These are phyloP conservation scores for Penicillium sp. DNA, from an alignment of 2,329 filamentous ascomycete genomes.

Conservation along the genomic window DNA sequence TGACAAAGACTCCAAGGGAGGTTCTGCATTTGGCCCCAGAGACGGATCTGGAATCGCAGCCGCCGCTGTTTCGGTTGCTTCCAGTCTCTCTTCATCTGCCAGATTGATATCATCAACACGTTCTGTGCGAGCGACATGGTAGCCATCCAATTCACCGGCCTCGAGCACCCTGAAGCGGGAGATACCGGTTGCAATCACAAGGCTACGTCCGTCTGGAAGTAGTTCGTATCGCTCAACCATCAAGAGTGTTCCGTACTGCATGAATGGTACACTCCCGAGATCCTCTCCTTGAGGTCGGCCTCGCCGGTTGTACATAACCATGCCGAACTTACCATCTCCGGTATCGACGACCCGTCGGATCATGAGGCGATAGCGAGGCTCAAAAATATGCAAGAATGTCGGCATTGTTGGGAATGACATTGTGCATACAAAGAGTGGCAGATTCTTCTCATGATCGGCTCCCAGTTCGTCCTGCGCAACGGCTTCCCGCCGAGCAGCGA, in stretches of 20 bases:
- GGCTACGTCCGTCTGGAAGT: conserved; percentile 77
- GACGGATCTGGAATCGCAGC: conserved; percentile 14
- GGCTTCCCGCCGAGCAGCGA: conserved; percentile 61
- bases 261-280: conserved; percentile 62
- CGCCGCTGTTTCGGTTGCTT: conserved; percentile 66
- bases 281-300: conserved; percentile 56
- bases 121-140: conserved; percentile 75
- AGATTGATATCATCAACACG: conserved; percentile 80
- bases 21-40: conserved; percentile 26
- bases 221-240: conserved; percentile 75
- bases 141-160: conserved; percentile 71
- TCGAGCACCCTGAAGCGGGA: conserved; percentile 75
- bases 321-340: conserved; percentile 77
- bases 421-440: conserved; percentile 80
- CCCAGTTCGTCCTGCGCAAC: conserved; percentile 62
- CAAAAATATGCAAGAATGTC: conserved; percentile 88
- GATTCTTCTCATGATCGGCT: conserved; percentile 60
- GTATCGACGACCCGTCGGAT: conserved; percentile 74
- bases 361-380: conserved; percentile 91
- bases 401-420: conserved; percentile 81
- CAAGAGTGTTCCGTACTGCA: conserved; percentile 77
- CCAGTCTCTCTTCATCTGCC: conserved; percentile 76
- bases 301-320: conserved; percentile 73
- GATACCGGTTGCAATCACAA: conserved; percentile 76
- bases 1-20: conserved; percentile 57